Conservation (phyloP, 192 early-diverging fungal species). For the Backusella morwellensis region DNA sequence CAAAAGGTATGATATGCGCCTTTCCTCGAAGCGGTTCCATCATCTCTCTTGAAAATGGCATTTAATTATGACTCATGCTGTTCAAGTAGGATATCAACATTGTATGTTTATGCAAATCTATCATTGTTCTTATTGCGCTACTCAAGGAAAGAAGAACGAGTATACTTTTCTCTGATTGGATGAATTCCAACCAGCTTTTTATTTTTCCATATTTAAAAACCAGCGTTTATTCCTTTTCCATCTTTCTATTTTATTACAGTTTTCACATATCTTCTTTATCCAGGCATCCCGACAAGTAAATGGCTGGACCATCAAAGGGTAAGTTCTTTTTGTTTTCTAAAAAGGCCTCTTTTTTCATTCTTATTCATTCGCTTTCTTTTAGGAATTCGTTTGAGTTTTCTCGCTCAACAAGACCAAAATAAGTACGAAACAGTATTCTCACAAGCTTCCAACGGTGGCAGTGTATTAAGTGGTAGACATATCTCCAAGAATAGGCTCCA, state of each 20-base stretch:
- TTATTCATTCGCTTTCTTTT: neutral
- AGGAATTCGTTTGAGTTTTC: conserved; percentile 42
- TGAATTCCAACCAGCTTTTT: neutral
- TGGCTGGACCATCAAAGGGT: conserved; percentile 20
- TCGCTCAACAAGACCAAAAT: conserved; percentile 36
- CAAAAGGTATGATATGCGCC: neutral
- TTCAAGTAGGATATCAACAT: too few relatives aligned
- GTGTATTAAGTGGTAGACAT: conserved; percentile 29
- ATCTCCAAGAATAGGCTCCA: neutral
- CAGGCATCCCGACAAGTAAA: conserved; percentile 4
- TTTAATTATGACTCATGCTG: too few relatives aligned
- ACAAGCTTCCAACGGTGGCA: conserved; percentile 11
- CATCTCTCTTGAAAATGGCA: too few relatives aligned
- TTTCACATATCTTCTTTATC: neutral
- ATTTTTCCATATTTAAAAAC: neutral
- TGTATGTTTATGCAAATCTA: neutral
- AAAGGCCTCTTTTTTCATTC: neutral
- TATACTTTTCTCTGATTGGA: neutral
- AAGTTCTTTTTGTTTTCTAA: neutral
- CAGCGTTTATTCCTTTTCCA: neutral
- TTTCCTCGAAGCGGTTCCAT: too few relatives aligned
- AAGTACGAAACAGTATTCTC: conserved; percentile 40
- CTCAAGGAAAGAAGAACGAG: neutral
- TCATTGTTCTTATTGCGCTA: neutral
- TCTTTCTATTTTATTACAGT: neutral